Percentiles rank a stretch among this genome's conserved stretches.
These are phyloP conservation scores for Ogataea zsoltii DNA, from an alignment of 805 yeast species.

Conservation along the genomic window DNA sequence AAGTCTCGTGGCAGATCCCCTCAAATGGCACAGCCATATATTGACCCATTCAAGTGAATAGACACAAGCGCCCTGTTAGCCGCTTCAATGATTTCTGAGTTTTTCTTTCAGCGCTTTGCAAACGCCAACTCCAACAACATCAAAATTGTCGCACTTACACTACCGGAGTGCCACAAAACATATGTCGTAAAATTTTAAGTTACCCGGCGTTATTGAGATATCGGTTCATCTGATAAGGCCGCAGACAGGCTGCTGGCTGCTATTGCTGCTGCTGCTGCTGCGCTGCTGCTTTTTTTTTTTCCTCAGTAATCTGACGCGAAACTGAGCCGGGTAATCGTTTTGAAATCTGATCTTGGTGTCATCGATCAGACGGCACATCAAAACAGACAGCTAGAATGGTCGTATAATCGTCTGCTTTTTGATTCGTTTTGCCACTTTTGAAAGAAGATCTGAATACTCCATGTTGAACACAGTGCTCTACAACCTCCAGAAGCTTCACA, in stretches of 20 bases:
- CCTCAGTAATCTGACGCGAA: background rate
- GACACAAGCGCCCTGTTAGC: background rate
- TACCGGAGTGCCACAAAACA: background rate
- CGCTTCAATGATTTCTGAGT: background rate
- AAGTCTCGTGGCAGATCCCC: too few relatives aligned
- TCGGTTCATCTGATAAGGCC: constrained; percentile 1
- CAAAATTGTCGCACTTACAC: background rate
- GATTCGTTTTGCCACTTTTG: too few relatives aligned
- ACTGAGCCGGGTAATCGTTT: background rate
- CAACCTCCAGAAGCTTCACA: background rate
- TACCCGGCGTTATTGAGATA: background rate
- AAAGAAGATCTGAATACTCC: too few relatives aligned
- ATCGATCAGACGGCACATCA: background rate
- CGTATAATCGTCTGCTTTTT: too few relatives aligned
- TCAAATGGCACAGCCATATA: background rate
- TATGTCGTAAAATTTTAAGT: background rate
- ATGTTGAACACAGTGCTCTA: too few relatives aligned
- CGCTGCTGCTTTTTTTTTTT: constrained; percentile 5
- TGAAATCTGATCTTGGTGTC: background rate
- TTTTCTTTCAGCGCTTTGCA: background rate
- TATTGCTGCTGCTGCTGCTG: background rate
- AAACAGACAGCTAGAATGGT: too few relatives aligned
- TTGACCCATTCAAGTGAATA: too few relatives aligned
- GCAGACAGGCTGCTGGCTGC: too few relatives aligned
- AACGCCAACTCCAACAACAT: constrained; percentile 1